A percentile compares a stretch with the other conserved stretches of the same genome.
Evolutionary conservation across 176 grass and related monocot genomes (phyloP).

Genomic region (Oryza australiensis): DNA sequence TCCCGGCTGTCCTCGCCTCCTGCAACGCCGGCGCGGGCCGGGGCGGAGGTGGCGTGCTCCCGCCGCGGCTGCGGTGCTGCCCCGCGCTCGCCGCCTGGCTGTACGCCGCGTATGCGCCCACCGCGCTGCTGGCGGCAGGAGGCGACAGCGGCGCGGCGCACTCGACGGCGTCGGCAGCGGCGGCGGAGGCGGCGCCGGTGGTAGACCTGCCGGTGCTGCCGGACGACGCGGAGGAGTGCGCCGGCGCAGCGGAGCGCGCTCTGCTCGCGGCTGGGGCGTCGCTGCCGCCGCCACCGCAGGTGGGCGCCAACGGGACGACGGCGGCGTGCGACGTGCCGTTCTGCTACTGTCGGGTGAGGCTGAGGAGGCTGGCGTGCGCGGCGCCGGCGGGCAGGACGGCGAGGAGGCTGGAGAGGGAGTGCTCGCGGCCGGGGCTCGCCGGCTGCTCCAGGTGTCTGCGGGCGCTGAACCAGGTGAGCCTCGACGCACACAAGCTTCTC

Average conservation of each 20-base stretch:
- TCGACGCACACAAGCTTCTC: neutral
- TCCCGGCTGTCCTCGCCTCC: conserved; percentile 56
- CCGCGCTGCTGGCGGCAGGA: conserved; percentile 35
- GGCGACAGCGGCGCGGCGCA: neutral
- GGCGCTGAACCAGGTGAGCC: conserved; percentile 66
- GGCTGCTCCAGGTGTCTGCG: conserved; percentile 72
- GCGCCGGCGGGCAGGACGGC: conserved; percentile 44
- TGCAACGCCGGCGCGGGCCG: conserved; percentile 37
- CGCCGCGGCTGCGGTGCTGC: conserved; percentile 62
- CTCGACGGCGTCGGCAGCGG: neutral
- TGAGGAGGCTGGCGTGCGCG: conserved; percentile 58
- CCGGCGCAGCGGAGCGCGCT: conserved; percentile 58
- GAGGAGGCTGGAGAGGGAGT: conserved; percentile 56
- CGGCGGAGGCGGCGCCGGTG: conserved; percentile 16
- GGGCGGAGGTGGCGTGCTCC: neutral
- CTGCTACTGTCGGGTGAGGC: conserved; percentile 71
- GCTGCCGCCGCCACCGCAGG: conserved; percentile 33
- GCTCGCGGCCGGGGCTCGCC: conserved; percentile 48
- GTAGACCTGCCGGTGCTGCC: conserved; percentile 64
- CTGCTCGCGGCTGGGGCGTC: conserved; percentile 49
- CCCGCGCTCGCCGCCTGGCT: conserved; percentile 76
- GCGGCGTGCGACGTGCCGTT: conserved; percentile 61
- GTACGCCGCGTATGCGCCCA: conserved; percentile 78
- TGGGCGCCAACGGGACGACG: conserved; percentile 38
- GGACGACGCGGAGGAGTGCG: conserved; percentile 72